Percentiles rank a stretch among this genome's conserved stretches.
Evolutionary conservation across 108 stramenopile genomes (phyloP).

Genomic region (Fragilaria crotonensis): DNA sequence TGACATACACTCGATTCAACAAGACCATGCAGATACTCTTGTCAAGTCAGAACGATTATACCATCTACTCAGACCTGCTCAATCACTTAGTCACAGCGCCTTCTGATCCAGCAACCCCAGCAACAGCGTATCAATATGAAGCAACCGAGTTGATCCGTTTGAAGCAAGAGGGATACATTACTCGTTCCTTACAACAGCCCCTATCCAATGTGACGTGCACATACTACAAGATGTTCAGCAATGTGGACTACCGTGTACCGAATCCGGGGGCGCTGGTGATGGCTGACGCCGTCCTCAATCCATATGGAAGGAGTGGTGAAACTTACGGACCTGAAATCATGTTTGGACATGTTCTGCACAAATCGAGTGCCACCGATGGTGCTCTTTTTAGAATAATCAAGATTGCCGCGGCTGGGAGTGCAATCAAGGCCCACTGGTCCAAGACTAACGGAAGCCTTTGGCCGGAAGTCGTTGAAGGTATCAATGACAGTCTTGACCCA

Average conservation of each 20-base stretch:
- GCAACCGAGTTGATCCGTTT: neutral
- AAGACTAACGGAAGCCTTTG: neutral
- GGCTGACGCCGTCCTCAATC: neutral
- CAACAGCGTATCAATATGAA: neutral
- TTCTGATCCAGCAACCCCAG: neutral
- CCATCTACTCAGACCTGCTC: neutral
- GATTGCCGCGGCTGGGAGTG: neutral
- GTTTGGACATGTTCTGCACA: neutral
- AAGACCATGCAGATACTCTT: neutral
- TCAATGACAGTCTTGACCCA: neutral
- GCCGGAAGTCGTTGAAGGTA: neutral
- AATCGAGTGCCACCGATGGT: neutral
- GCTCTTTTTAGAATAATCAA: neutral
- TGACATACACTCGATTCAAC: neutral
- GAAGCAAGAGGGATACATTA: neutral
- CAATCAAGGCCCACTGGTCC: neutral
- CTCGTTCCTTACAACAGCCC: neutral
- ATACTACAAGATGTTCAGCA: neutral
- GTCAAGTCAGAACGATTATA: neutral
- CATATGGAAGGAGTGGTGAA: neutral
- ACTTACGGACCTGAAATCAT: constrained; percentile 4
- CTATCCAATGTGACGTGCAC: neutral
- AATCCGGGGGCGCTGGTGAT: neutral
- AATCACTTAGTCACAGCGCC: neutral
- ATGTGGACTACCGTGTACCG: neutral